Evolutionary conservation across 2,329 filamentous ascomycete species (phyloP).

Genomic region (Hymenoscyphus linearis): DNA sequence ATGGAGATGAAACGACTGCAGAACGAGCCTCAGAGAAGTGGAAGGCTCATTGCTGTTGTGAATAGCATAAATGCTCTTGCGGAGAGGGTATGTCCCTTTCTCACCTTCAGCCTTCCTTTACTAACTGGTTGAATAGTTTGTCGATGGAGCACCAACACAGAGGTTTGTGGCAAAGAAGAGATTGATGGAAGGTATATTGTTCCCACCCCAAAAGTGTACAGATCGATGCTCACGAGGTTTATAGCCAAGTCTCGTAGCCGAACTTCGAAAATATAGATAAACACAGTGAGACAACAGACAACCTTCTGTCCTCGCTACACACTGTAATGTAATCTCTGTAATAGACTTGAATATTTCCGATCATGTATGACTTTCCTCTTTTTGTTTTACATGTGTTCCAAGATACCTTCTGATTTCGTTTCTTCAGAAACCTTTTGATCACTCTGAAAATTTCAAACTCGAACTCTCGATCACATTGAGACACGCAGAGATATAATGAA

Average conservation of each 20-base stretch:
- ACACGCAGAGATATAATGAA: too few species aligned
- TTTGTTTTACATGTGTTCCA: too few species aligned
- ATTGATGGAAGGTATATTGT: constrained; percentile 26
- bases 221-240: background rate
- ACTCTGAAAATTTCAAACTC: too few species aligned
- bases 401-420: too few species aligned
- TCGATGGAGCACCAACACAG: constrained; percentile 40
- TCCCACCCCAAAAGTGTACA: background rate
- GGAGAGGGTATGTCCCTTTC: constrained; percentile 31
- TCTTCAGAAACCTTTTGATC: too few species aligned
- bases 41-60: constrained; percentile 41
- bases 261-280: constrained; percentile 20
- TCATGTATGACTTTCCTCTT: too few species aligned
- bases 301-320: too few species aligned
- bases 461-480: too few species aligned
- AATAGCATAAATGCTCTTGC: constrained; percentile 43
- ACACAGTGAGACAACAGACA: too few species aligned
- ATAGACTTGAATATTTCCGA: too few species aligned
- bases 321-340: too few species aligned
- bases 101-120: background rate
- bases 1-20: constrained; percentile 46
- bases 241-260: constrained; percentile 22
- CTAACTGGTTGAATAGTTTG: constrained; percentile 29
- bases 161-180: constrained; percentile 39
- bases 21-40: constrained; percentile 40